Base-by-base conservation (phyloP, 2,329 filamentous ascomycete species). In the Phyllosticta capitalensis region DNA sequence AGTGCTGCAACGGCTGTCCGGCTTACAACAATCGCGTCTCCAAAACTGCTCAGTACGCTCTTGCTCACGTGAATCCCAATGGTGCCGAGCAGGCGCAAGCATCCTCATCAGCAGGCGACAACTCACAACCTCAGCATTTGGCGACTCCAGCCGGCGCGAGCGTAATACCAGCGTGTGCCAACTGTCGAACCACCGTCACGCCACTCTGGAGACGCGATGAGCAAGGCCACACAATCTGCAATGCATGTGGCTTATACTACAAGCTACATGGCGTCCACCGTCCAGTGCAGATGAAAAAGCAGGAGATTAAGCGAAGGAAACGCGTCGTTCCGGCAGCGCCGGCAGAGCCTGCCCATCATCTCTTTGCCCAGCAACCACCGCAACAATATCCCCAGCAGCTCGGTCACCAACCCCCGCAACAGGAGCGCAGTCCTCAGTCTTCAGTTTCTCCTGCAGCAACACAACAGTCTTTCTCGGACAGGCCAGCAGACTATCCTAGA, bases 251-350 rank as follows among this genome's bases (percentile, higher is more conserved):
- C 21, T 78, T 99, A 2, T 99, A 99, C 73, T 91, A 95, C 77
- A 97, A 97, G 74, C 84, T 99, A 2, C 94, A 99, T 71, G 92
- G 92, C 58, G 86, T 91, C 28, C 92, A 96, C 73, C 83, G 94
- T 50, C 94, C 94, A 0, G 90, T 94, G 5, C 90, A 90, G n/a
- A 97, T 99, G 94, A 99, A 97, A 75, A 97, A 96, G 73, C 88
- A 90, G 2, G 89, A 95, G 24, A 99, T 99, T 72, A 97, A 99
- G 75, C 84, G 94, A 63, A 83, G 94, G 62, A 97, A 97, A 79
- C 86, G 94, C 61, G 91, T 97, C 5, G 92, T 97, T 51, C 57
- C 57, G 6, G 57, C 57, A 10, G 57, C 92, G n/a, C 57, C 57
- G 3, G 52, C 52, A 3, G 57, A 59, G 50, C 30, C 57, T 12